Base-by-base conservation (phyloP, 2,329 filamentous ascomycete genomes). In the Orbilia oligospora region DNA sequence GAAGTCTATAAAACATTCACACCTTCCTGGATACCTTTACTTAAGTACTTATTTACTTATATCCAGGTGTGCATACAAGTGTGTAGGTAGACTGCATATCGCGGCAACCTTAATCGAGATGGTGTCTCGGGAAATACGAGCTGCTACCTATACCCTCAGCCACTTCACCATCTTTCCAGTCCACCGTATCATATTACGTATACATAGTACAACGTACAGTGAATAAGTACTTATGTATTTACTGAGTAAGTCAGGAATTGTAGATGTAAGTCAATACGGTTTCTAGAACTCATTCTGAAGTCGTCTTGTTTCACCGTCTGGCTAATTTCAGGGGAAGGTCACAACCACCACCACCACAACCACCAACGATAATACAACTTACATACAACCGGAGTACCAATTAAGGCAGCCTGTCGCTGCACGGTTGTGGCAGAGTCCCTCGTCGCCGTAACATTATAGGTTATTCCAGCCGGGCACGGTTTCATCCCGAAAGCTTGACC, bases 231-330 rank as follows among this genome's bases (percentile, higher is more conserved):
- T n/a, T n/a, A n/a, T n/a, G n/a, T n/a, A n/a, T n/a, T n/a, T n/a
- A n/a, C n/a, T n/a, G n/a, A n/a, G n/a, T n/a, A n/a, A n/a, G n/a
- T n/a, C n/a, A n/a, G n/a, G n/a, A n/a, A n/a, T n/a, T 3, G 27
- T 30, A 30, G 27, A n/a, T n/a, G 27, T 30, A 30, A 6, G 27
- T 30, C 3, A 30, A 6, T 30, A 30, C n/a, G 27, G 27, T 30
- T 30, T 30, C 27, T 30, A 30, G 27, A 30, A 30, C 6, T n/a
- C 53, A 30, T 30, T n/a, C n/a, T n/a, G n/a, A n/a, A n/a, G n/a
- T n/a, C n/a, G n/a, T n/a, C n/a, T 58, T 58, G 55, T 58, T 58
- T 58, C 55, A 58, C 55, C 24, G 33, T 58, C 55, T 58, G 55
- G 51, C 51, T 56, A 56, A 56, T 56, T 56, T 56, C 51, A 56